Evolutionary conservation across 495 filamentous ascomycete genomes (phyloP).

Genomic region (Rhizodiscina lignyota): DNA sequence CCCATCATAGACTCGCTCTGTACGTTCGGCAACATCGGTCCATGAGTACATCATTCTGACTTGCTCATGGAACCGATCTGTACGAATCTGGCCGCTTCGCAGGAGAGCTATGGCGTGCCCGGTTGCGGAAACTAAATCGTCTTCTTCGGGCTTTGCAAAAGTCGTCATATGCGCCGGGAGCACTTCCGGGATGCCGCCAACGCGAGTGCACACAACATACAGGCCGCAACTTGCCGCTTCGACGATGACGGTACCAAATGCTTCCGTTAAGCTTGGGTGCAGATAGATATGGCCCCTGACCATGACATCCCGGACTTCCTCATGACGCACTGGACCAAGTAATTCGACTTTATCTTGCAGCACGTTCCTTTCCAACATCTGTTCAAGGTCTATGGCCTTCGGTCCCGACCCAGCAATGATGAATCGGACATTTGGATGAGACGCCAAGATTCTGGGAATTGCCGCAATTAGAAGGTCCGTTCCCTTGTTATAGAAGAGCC

Average conservation of each 20-base stretch:
- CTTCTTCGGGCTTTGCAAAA: slow-evolving; percentile 84
- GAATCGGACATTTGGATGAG: slow-evolving; percentile 85
- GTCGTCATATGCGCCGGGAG: slow-evolving; percentile 86
- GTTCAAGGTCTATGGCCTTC: slow-evolving; percentile 92
- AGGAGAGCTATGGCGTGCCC: slow-evolving; percentile 65
- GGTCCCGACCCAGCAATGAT: slow-evolving; percentile 92
- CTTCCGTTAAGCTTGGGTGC: slow-evolving; percentile 86
- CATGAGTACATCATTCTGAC: slow-evolving; percentile 97
- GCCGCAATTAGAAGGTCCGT: slow-evolving; percentile 89
- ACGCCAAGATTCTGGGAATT: slow-evolving; percentile 77
- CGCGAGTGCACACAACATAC: slow-evolving; percentile 90
- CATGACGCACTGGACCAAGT: slow-evolving; percentile 80
- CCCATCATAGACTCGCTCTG: slow-evolving; percentile 86
- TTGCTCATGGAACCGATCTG: slow-evolving; percentile 87
- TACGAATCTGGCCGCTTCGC: slow-evolving; percentile 68
- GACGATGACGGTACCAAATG: slow-evolving; percentile 93
- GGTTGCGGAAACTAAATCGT: slow-evolving; percentile 72
- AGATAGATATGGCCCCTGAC: slow-evolving; percentile 92
- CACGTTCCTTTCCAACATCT: slow-evolving; percentile 94
- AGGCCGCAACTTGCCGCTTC: slow-evolving; percentile 90
- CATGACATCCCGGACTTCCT: slow-evolving; percentile 98
- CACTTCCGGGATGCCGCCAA: slow-evolving; percentile 93
- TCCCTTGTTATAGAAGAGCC: slow-evolving; percentile 97
- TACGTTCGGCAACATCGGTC: slow-evolving; percentile 84
- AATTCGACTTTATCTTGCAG: slow-evolving; percentile 86